Percentiles rank a stretch among this genome's conserved stretches.
Evolutionary conservation across 371 early-diverging fungal genomes (phyloP).

Genomic region (Lichtheimia hyalospora): DNA sequence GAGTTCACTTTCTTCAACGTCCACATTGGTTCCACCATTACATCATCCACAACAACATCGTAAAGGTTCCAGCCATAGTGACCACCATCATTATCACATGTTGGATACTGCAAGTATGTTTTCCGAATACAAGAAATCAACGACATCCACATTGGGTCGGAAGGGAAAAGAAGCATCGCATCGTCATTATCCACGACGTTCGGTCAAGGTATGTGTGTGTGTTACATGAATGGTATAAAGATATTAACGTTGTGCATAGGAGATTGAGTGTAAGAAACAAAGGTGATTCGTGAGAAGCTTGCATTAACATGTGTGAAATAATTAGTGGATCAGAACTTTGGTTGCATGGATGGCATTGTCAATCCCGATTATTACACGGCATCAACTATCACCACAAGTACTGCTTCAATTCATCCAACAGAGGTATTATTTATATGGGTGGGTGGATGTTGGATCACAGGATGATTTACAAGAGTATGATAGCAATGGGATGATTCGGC

Average conservation of each 20-base stretch:
- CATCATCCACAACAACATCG: neutral
- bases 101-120: conserved; percentile 6
- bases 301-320: conserved; percentile 1
- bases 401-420: neutral
- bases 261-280: conserved; percentile 16
- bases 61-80: neutral
- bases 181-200: neutral
- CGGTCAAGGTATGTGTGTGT: neutral
- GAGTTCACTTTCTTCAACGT: no score
- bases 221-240: neutral
- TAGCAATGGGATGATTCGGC: neutral
- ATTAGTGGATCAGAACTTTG: conserved; percentile 50
- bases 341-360: conserved; percentile 55
- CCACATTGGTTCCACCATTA: neutral
- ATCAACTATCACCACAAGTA: neutral
- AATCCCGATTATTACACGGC: conserved; percentile 33
- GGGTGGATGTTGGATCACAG: no score
- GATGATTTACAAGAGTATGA: no score
- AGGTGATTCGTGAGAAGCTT: neutral
- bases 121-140: neutral
- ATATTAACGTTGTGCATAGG: conserved; percentile 4
- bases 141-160: neutral
- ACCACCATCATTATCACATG: conserved; percentile 1
- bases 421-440: no score
- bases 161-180: neutral